Conservation (phyloP, 345 rosid species). For the Adansonia digitata region DNA sequence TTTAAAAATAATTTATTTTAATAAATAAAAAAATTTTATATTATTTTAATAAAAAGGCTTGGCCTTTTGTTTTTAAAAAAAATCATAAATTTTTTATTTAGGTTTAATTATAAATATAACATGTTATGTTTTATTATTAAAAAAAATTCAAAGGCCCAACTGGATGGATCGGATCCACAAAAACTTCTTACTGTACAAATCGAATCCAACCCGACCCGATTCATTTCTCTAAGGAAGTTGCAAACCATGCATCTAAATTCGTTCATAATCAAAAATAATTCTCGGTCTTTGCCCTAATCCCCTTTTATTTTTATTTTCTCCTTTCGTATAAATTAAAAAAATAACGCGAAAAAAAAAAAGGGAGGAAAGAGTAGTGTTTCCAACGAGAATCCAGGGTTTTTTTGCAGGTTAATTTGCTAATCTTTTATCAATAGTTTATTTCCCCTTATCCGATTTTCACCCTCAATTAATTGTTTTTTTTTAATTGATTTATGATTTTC, state of each 20-base stretch:
- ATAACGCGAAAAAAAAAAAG: background rate
- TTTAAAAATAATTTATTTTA: too few species aligned
- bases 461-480: background rate
- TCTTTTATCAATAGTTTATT: background rate
- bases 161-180: background rate
- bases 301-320: background rate
- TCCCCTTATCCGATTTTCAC: background rate
- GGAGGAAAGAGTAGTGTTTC: background rate
- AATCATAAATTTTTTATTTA: too few species aligned
- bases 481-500: background rate
- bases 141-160: background rate
- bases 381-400: conserved; percentile 4
- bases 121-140: too few species aligned
- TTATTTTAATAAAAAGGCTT: too few species aligned
- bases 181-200: background rate
- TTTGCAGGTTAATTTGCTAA: conserved; percentile 8
- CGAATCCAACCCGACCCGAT: background rate
- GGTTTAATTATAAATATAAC: too few species aligned
- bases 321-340: background rate
- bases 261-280: background rate
- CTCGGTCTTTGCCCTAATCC: background rate
- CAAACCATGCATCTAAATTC: background rate
- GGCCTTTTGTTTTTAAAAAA: too few species aligned
- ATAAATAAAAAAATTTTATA: too few species aligned
- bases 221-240: too few species aligned